Conservation (phyloP, 108 stramenopile genomes). For the Schizochytrium sp. region DNA sequence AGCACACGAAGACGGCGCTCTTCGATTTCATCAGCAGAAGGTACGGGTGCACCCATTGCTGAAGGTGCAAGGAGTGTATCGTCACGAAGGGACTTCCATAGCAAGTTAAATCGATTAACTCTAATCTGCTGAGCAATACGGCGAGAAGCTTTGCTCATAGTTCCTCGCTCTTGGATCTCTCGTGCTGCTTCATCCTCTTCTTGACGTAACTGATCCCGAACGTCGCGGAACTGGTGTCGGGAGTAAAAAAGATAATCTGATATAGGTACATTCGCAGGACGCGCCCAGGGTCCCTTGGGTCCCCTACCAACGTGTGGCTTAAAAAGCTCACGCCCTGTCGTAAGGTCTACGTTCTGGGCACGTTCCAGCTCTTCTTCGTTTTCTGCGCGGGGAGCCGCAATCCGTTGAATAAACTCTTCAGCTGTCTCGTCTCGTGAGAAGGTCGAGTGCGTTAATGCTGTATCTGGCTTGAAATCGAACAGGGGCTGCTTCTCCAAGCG, state of each 20-base stretch:
- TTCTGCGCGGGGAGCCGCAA: slow-evolving; percentile 6
- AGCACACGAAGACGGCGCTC: slow-evolving; percentile 22
- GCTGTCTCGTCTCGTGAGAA: background rate
- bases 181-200: background rate
- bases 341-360: slow-evolving; percentile 4
- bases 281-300: slow-evolving; percentile 19
- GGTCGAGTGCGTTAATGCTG: background rate
- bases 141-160: slow-evolving; percentile 37
- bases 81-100: slow-evolving; percentile 39
- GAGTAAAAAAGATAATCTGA: slow-evolving; percentile 56
- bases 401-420: background rate
- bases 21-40: slow-evolving; percentile 21
- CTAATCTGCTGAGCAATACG: background rate
- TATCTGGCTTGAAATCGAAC: slow-evolving; percentile 21
- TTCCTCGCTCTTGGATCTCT: background rate
- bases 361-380: background rate
- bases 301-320: slow-evolving; percentile 11
- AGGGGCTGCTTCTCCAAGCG: background rate
- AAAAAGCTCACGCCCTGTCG: slow-evolving; percentile 12
- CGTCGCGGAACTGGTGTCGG: slow-evolving; percentile 16
- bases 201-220: slow-evolving; percentile 5
- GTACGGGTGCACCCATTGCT: background rate
- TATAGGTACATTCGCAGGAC: background rate
- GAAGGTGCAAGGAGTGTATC: background rate
- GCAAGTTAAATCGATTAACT: background rate